Evolutionary conservation across 225 moss, liverwort and hornwort species (phyloP).

Genomic region (Physcomitrellopsis africana): DNA sequence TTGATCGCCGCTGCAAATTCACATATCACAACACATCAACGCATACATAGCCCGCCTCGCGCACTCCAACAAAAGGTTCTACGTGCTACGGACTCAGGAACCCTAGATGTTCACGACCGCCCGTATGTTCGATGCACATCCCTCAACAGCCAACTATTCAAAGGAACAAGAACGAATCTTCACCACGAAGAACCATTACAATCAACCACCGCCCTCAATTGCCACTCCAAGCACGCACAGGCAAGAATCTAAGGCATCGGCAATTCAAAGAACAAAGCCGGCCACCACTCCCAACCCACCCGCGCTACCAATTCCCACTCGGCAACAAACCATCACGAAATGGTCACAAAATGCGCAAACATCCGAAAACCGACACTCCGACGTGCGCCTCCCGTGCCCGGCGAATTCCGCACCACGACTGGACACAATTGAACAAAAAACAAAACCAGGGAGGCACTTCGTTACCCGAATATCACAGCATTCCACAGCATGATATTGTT

Average conservation of each 20-base stretch:
- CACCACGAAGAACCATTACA: background rate
- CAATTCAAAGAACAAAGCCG: background rate
- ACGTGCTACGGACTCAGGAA: constrained; percentile 4
- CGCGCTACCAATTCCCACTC: background rate
- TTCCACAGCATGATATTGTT: constrained; percentile 99
- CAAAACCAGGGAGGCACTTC: background rate
- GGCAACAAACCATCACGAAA: background rate
- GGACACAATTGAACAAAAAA: constrained; percentile 8
- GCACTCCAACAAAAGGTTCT: background rate
- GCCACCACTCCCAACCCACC: constrained; percentile 2
- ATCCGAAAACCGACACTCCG: constrained; percentile 8
- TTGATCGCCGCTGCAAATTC: background rate
- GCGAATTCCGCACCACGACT: background rate
- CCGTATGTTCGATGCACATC: background rate
- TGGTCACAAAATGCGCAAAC: background rate
- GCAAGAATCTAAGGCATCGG: background rate
- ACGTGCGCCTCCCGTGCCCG: background rate
- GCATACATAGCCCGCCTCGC: background rate
- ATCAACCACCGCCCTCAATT: background rate
- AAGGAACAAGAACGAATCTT: background rate
- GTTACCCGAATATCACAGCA: constrained; percentile 98
- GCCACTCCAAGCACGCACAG: background rate
- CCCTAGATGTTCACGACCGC: constrained; percentile 12
- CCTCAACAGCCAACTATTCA: background rate
- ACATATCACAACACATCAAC: background rate